A percentile compares a stretch with the other conserved stretches of the same genome.
Conservation (phyloP, 768 basidiomycete species). For the Strobilomyces dryophilus region DNA sequence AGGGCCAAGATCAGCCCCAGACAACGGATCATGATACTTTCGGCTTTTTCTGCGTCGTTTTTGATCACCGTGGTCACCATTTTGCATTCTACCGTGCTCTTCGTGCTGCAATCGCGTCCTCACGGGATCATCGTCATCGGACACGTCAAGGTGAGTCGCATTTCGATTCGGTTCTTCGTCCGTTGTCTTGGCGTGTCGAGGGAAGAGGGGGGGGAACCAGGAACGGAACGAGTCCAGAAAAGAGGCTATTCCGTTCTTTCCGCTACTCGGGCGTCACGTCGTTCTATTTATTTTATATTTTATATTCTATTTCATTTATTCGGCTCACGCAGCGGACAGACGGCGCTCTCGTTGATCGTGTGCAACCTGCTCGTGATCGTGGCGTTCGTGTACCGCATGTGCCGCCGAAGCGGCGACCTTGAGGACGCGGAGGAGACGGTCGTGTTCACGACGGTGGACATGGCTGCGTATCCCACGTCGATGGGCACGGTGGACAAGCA, state of each 20-base stretch:
- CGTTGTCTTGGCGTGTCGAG: not conserved
- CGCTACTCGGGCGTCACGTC: not conserved
- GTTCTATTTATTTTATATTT: not conserved
- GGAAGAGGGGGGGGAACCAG: not conserved
- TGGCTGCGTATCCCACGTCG: not conserved
- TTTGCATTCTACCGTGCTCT: conserved; percentile 11
- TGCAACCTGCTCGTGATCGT: conserved; percentile 28
- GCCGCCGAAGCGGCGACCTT: conserved; percentile 2
- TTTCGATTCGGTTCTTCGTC: too few species aligned
- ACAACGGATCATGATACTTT: conserved; percentile 17
- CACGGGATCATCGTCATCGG: conserved; percentile 14
- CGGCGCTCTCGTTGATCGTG: conserved; percentile 21
- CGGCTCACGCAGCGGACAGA: conserved; percentile 5
- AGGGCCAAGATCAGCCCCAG: conserved; percentile 1
- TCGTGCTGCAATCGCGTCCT: not conserved
- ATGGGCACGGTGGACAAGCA: not conserved
- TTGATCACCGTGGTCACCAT: conserved; percentile 18
- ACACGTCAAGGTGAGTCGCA: conserved; percentile 20
- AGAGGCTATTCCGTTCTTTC: not conserved
- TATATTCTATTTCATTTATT: not conserved
- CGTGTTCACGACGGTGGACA: conserved; percentile 16
- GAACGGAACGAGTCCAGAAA: not conserved
- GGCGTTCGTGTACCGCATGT: conserved; percentile 17
- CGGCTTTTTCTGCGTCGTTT: conserved; percentile 18
- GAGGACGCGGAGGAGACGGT: not conserved